Percentiles rank a stretch among this genome's conserved stretches.
phyloP scores from a whole-genome alignment of 768 basidiomycete species.

The Amanita phalloides region DNA sequence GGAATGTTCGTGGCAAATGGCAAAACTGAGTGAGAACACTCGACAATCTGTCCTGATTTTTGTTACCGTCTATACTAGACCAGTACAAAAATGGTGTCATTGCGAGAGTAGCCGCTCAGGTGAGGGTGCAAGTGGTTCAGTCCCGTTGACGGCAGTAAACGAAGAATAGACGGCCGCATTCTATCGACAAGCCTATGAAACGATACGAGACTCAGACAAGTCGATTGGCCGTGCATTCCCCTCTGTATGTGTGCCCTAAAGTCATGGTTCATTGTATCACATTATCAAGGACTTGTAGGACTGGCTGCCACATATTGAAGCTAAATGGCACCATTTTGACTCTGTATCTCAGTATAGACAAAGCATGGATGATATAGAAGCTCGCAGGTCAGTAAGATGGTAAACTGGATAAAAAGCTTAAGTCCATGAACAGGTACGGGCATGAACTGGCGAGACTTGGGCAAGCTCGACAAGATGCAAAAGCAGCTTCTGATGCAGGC shows the following conservation, averaged over 20 bases:
- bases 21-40: constrained; percentile 55
- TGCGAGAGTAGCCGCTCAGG: constrained; percentile 73
- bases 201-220: constrained; percentile 32
- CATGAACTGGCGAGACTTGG: constrained; percentile 71
- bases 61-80: constrained; percentile 22
- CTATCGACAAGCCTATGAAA: constrained; percentile 41
- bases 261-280: background rate
- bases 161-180: constrained; percentile 43
- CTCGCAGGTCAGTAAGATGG: constrained; percentile 40
- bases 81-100: constrained; percentile 75
- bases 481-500: constrained; percentile 59
- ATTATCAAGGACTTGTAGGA: constrained; percentile 30
- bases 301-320: constrained; percentile 73
- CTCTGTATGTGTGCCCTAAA: constrained; percentile 27
- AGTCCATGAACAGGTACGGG: constrained; percentile 55
- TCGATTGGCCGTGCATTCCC: constrained; percentile 39
- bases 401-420: background rate
- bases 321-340: constrained; percentile 77
- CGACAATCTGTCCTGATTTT: background rate
- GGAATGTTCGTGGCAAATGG: constrained; percentile 94
- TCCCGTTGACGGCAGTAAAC: constrained; percentile 3
- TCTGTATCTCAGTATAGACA: constrained; percentile 87
- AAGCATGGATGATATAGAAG: constrained; percentile 79
- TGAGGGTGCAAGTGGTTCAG: constrained; percentile 12
- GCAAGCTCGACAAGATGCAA: constrained; percentile 55